Evolutionary conservation across 2,329 filamentous ascomycete species (phyloP).

Genomic region (Venturia pyrina): DNA sequence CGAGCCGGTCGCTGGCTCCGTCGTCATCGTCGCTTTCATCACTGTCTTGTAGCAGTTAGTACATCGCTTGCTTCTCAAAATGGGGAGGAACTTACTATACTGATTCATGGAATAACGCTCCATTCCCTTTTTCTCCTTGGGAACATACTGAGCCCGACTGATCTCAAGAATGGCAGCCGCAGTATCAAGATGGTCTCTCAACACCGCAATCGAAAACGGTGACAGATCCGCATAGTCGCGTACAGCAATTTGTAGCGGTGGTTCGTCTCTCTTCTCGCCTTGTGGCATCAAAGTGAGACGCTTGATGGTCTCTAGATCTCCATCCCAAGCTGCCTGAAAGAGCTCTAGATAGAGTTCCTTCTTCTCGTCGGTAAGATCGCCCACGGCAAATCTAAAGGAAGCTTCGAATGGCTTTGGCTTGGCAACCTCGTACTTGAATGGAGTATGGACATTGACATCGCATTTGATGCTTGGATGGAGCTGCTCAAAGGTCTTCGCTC

Average conservation of each 20-base stretch:
- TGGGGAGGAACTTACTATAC: background rate
- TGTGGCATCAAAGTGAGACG: constrained; percentile 51
- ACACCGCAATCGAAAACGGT: constrained; percentile 59
- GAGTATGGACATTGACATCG: constrained; percentile 10
- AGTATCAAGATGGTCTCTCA: constrained; percentile 53
- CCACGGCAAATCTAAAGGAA: constrained; percentile 39
- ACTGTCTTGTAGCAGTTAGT: background rate
- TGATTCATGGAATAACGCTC: constrained; percentile 18
- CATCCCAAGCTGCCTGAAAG: constrained; percentile 65
- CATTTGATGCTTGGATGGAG: constrained; percentile 45
- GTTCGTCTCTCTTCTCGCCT: constrained; percentile 41
- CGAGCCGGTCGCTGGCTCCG: constrained; percentile 14
- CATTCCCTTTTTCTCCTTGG: constrained; percentile 44
- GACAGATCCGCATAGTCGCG: constrained; percentile 41
- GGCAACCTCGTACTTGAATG: constrained; percentile 15
- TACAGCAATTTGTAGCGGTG: constrained; percentile 55
- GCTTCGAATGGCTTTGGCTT: constrained; percentile 35
- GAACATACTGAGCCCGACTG: constrained; percentile 55
- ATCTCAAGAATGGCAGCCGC: constrained; percentile 63
- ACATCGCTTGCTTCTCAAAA: background rate
- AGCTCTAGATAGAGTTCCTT: constrained; percentile 53
- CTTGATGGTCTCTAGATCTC: constrained; percentile 59
- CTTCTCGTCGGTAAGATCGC: constrained; percentile 43
- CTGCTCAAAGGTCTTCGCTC: constrained; percentile 57
- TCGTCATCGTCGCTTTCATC: constrained; percentile 20